A percentile compares a stretch with the other conserved stretches of the same genome.
phyloP scores from a whole-genome alignment of 768 basidiomycete genomes.

The Boletus reticulatus region DNA sequence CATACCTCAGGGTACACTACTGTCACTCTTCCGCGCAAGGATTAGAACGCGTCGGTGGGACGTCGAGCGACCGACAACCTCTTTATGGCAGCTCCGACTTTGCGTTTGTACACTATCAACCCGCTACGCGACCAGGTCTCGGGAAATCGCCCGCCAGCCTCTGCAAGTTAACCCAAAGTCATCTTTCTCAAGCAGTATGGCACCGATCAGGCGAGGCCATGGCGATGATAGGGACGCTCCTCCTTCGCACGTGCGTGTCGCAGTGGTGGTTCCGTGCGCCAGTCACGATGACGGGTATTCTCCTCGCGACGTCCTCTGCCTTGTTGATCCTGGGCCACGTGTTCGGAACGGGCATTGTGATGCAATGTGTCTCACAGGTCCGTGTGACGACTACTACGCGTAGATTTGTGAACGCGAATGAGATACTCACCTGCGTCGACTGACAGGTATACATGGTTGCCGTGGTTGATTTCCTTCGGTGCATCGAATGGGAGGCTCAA shows the following conservation, averaged over 20 bases:
- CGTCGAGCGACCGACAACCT: not conserved
- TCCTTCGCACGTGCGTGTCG: not conserved
- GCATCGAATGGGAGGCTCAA: slow-evolving; percentile 10
- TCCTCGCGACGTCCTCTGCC: not conserved
- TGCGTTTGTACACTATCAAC: not conserved
- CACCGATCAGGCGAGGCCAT: not conserved
- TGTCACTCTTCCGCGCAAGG: slow-evolving; percentile 1
- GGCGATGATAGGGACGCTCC: not conserved
- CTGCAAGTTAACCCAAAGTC: not conserved
- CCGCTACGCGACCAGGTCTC: not conserved
- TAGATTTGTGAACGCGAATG: not conserved
- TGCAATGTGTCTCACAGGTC: not conserved
- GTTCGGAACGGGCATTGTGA: not conserved
- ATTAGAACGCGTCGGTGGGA: not conserved
- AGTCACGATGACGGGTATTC: not conserved
- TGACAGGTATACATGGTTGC: not conserved
- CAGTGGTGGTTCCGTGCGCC: slow-evolving; percentile 12
- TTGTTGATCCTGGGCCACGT: not conserved
- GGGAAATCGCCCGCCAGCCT: not conserved
- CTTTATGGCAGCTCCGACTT: slow-evolving; percentile 1
- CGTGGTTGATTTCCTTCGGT: slow-evolving; percentile 3
- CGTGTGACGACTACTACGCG: not conserved
- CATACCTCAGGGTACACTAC: not conserved
- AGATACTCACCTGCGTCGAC: not conserved
- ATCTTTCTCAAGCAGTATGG: not conserved